Percentiles rank a stretch among this genome's conserved stretches.
phyloP scores from a whole-genome alignment of 2,329 filamentous ascomycete genomes.

The Xylariomycetidae sp. region DNA sequence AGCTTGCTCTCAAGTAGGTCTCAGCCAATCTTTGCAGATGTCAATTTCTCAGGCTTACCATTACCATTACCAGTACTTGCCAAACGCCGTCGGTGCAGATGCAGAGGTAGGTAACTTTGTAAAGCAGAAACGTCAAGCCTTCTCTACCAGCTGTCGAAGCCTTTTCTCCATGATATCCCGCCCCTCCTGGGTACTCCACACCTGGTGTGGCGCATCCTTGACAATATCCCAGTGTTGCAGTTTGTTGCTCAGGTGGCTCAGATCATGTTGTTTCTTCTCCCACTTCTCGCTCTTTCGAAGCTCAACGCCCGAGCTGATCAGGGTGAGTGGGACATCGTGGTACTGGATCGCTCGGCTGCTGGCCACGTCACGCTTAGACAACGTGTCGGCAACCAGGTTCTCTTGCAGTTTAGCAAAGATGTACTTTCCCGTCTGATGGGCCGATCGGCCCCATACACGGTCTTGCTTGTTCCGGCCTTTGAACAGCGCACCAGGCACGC shows the following conservation, averaged over 20 bases:
- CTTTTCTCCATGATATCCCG: constrained; percentile 72
- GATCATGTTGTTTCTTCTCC: constrained; percentile 78
- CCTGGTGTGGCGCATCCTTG: constrained; percentile 73
- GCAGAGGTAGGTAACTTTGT: too few relatives aligned
- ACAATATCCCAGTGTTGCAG: constrained; percentile 83
- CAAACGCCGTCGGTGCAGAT: too few relatives aligned
- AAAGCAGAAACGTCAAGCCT: too few relatives aligned
- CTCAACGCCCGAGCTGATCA: constrained; percentile 76
- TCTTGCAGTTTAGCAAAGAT: constrained; percentile 93
- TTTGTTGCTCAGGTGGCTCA: constrained; percentile 74
- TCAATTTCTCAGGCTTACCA: too few relatives aligned
- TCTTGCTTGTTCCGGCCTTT: constrained; percentile 74
- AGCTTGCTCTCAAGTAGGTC: too few relatives aligned
- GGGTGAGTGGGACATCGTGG: constrained; percentile 65
- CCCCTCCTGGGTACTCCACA: constrained; percentile 74
- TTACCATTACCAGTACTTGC: too few relatives aligned
- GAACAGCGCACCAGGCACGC: constrained; percentile 75
- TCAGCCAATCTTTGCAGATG: too few relatives aligned
- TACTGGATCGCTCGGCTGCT: constrained; percentile 75
- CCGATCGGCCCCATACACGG: constrained; percentile 73
- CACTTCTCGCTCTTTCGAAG: constrained; percentile 63
- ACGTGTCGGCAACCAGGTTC: constrained; percentile 76
- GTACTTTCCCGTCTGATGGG: constrained; percentile 74
- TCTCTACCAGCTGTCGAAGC: constrained; percentile 66
- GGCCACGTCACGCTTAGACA: constrained; percentile 76